phyloP scores from a whole-genome alignment of 495 filamentous ascomycete genomes.

The Xylaria grammica region DNA sequence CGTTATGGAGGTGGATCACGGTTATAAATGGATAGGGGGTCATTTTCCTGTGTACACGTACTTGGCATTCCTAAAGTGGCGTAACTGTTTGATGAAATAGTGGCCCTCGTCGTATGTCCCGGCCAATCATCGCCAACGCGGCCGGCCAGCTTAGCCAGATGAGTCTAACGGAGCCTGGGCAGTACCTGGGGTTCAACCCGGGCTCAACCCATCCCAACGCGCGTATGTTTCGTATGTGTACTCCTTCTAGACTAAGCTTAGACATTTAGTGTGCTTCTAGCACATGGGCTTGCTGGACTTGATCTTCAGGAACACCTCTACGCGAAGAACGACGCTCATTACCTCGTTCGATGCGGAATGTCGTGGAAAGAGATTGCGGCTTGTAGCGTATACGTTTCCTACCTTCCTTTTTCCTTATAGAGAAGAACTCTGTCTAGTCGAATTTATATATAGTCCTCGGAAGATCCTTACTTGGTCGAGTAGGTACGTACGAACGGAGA shows the following conservation, averaged over 20 bases:
- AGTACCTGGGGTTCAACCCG: neutral
- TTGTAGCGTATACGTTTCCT: neutral
- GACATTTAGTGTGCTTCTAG: neutral
- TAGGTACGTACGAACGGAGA: too few species aligned
- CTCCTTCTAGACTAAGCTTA: neutral
- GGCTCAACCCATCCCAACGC: conserved; percentile 1
- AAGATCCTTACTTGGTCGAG: too few species aligned
- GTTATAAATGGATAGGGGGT: conserved; percentile 16
- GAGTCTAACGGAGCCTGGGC: conserved; percentile 4
- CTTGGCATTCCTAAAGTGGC: conserved; percentile 16
- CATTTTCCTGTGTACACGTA: neutral
- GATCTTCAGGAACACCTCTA: neutral
- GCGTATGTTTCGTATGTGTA: neutral
- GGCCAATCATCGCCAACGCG: conserved; percentile 4
- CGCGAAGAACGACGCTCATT: neutral
- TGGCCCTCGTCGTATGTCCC: neutral
- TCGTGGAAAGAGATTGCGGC: neutral
- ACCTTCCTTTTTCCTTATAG: neutral
- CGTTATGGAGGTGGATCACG: conserved; percentile 8
- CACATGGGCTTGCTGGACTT: too few species aligned
- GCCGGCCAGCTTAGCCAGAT: neutral
- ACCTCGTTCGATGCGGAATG: neutral
- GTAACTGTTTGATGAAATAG: conserved; percentile 10
- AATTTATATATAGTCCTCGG: neutral
- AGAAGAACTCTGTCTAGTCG: neutral